Base-by-base conservation (phyloP, 176 grass and related monocot species). In the Hordeum marinum region DNA sequence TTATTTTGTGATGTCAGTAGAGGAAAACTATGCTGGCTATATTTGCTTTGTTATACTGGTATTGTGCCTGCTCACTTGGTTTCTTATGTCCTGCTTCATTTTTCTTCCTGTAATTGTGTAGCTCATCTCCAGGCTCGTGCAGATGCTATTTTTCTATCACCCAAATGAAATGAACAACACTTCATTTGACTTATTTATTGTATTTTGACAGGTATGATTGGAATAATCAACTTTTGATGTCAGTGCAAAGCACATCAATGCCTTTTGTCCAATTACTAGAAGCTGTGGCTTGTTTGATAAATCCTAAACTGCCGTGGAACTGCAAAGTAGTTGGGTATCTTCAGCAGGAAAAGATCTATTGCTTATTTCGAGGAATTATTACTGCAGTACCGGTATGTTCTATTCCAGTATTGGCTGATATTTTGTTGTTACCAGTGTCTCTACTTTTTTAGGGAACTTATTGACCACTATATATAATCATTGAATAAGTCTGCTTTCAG, bases 261-360 rank as follows among this genome's bases (percentile, higher is more conserved):
- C 88, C 90, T 84, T 72, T 83, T 82, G 78, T 83, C 42, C 80
- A 77, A 75, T 92, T 96, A 79, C 79, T 99, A 57, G 86, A 96
- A 87, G 87, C 88, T 82, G 88, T 91, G 29, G 52, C 83, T 83
- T 96, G 93, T 73, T 96, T 99, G 87, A 85, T 94, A 92, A 94
- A 88, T 92, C 86, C 87, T 77, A 86, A 83, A 46, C 84, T 95
- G 78, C 93, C 91, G 26, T 99, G 96, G 96, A 87, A 61, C 72
- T 94, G 89, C 66, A 81, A 83, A 45, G 81, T 92, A 82, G 86
- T 89, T 66, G 89, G 43, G 24, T 92, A 85, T 89, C 91, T 99
- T 64, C 90, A 91, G 62, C 58, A 66, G 43, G 90, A 86, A 84
- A 95, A 91, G 68, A 85, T 96, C 34, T 89, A 95, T 87, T 86